Conservation (phyloP, 139 green algal genomes). For the Chlamydomonas schloesseri region DNA sequence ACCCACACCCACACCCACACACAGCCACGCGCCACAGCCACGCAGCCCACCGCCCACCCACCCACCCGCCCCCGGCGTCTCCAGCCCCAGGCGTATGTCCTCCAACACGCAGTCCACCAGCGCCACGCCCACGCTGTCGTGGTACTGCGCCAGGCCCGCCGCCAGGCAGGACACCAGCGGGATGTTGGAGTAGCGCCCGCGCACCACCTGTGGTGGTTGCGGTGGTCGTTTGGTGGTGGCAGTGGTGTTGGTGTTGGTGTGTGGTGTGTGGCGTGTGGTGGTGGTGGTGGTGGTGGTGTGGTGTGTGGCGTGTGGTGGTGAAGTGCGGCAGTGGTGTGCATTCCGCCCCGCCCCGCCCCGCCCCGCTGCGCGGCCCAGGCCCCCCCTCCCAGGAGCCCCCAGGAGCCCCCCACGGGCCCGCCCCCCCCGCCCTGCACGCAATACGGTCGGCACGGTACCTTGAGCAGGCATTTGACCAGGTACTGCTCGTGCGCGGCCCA, state of each 20-base stretch:
- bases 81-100: constrained; percentile 83
- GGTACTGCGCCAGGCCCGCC: constrained; percentile 83
- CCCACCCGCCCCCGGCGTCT: constrained; percentile 60
- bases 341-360: no score
- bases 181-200: constrained; percentile 75
- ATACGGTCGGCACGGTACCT: no score
- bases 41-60: neutral
- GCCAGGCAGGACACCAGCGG: constrained; percentile 84
- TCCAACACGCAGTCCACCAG: constrained; percentile 89
- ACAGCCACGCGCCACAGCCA: neutral
- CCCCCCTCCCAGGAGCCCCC: neutral
- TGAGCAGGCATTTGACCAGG: constrained; percentile 89
- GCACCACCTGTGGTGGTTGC: constrained; percentile 66
- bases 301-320: no score
- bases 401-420: neutral
- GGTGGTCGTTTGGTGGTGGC: no score
- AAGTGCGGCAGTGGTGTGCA: no score
- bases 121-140: constrained; percentile 81
- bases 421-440: neutral
- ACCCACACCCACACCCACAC: neutral
- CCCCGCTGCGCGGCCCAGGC: no score
- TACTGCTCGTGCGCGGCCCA: constrained; percentile 86
- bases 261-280: no score
- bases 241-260: no score
- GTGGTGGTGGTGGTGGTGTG: no score